Conservation (phyloP, 805 yeast species). For the Candida orba region DNA sequence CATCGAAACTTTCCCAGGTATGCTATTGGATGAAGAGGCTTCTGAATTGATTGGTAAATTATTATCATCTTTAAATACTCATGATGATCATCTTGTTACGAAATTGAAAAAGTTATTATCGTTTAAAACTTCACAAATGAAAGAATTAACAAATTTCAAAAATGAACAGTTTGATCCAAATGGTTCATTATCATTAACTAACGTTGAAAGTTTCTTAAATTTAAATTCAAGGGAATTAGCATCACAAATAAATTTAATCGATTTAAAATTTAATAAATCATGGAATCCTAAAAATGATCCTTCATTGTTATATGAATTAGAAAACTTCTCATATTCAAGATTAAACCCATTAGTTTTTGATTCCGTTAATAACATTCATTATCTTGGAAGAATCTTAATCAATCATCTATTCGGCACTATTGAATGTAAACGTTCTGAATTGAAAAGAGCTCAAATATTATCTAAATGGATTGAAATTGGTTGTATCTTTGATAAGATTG, state of each 20-base stretch:
- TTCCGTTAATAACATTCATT: constrained; percentile 60
- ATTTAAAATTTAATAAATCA: constrained; percentile 49
- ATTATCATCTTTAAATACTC: constrained; percentile 40
- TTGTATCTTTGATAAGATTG: constrained; percentile 62
- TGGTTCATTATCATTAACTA: constrained; percentile 22
- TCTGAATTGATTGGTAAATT: constrained; percentile 52
- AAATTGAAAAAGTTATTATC: constrained; percentile 46
- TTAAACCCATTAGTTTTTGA: constrained; percentile 76
- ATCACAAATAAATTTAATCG: constrained; percentile 56
- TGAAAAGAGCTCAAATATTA: constrained; percentile 53
- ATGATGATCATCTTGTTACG: constrained; percentile 41
- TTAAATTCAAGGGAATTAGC: constrained; percentile 50
- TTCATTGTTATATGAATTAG: constrained; percentile 55
- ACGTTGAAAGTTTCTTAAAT: constrained; percentile 45
- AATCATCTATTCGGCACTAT: constrained; percentile 59
- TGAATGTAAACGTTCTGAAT: constrained; percentile 26
- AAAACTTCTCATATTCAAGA: constrained; percentile 30
- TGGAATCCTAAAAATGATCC: constrained; percentile 84
- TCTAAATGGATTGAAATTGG: constrained; percentile 86
- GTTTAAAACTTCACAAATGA: constrained; percentile 40
- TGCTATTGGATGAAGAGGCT: constrained; percentile 55
- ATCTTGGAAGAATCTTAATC: constrained; percentile 61
- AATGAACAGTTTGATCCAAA: constrained; percentile 13
- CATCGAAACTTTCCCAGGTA: constrained; percentile 56
- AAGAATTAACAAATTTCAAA: constrained; percentile 27